Base-by-base conservation (phyloP, 73 alveolate genomes). In the Paramecium sonneborni region DNA sequence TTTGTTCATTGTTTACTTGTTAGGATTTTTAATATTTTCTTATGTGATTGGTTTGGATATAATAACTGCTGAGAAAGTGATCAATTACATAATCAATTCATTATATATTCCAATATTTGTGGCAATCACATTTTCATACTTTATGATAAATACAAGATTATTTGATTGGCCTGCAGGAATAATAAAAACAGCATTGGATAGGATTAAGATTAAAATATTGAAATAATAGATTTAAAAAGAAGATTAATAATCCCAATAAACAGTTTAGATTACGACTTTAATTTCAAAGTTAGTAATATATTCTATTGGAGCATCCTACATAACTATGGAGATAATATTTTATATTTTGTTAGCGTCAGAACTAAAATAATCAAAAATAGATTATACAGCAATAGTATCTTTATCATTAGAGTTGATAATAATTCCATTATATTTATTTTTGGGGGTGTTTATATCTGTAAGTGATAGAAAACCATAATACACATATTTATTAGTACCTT, bases 141-240 rank as follows among this genome's bases (percentile, higher is more conserved):
- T 79, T 41, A 79, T 79, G 44, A 79, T 79, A 37, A 79, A 79
- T 12, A 62, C 72, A 21, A 39, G 90, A 24, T 41, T 79, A 6
- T 79, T 79, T 21, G 90, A 79, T 44, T 79, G 69, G 90, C 72
- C 69, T 20, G 44, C 44, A 23, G 76, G 74, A 20, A 18, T 79
- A 41, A 39, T 79, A 9, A 44, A 46, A 44, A 46, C 18, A 14
- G 90, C 90, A n/a, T 24, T 79, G 32, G 74, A 79, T 43, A 79
- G 74, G 26, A 21, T 79, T 5, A 79, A 79, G 41, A 34, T 38
- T 1, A 43, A 26, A 79, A 37, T 79, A 15, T 15, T 26, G 30
- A 46, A 46, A 79, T 11, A 39, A 79, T 24, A 43, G 9, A 30
- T 79, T 12, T 26, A 62, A 43, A n/a, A 72, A 20, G 57, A 32